Percentiles rank a stretch among this genome's conserved stretches.
Evolutionary conservation across 805 yeast genomes (phyloP).

Genomic region (Isabelozyma pseudorhagii): DNA sequence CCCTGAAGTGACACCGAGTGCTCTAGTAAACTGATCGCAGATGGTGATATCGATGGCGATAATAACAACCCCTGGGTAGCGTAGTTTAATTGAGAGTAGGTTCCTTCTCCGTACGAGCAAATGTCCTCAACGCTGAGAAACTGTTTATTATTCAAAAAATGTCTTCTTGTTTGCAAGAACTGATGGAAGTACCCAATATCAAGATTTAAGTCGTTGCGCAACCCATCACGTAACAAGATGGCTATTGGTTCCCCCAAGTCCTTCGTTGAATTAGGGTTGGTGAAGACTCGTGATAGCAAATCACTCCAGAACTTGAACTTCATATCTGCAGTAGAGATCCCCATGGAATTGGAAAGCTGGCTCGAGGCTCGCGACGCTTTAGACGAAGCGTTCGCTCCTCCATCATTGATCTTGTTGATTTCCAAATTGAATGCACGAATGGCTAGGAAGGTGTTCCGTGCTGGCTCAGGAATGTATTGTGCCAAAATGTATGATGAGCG

Average conservation of each 20-base stretch:
- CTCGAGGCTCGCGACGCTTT: conserved; percentile 28
- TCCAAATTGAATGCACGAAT: conserved; percentile 66
- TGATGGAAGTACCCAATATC: conserved; percentile 56
- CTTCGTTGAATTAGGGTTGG: conserved; percentile 26
- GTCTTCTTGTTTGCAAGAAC: conserved; percentile 55
- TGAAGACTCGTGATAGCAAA: conserved; percentile 46
- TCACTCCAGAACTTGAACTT: conserved; percentile 78
- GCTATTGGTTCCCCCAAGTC: conserved; percentile 63
- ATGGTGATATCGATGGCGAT: conserved; percentile 58
- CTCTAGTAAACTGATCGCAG: conserved; percentile 48
- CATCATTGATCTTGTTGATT: conserved; percentile 45
- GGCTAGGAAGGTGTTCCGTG: conserved; percentile 61
- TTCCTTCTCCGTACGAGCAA: conserved; percentile 79
- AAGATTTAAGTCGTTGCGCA: conserved; percentile 47
- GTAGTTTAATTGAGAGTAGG: conserved; percentile 70
- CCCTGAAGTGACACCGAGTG: conserved; percentile 41
- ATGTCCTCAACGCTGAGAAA: conserved; percentile 53
- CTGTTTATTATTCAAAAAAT: conserved; percentile 46
- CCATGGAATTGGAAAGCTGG: conserved; percentile 26
- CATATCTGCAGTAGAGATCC: conserved; percentile 43
- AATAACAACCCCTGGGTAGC: conserved; percentile 56
- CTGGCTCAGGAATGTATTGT: conserved; percentile 65
- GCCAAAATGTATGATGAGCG: conserved; percentile 63
- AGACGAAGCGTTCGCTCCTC: conserved; percentile 19
- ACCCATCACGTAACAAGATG: conserved; percentile 51